Conservation (phyloP, 768 basidiomycete genomes). For the Amanita subjunquillea region DNA sequence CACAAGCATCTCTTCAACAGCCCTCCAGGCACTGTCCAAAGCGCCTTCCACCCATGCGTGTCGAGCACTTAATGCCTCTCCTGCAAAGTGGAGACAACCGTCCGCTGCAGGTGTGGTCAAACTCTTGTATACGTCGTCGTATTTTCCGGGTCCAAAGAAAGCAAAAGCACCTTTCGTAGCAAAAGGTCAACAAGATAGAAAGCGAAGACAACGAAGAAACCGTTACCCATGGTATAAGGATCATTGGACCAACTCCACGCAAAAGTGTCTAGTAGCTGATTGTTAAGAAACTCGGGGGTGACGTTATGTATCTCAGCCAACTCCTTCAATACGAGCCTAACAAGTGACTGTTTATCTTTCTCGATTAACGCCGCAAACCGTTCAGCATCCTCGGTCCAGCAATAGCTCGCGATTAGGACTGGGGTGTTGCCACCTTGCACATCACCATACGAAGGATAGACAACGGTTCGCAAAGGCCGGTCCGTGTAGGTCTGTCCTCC, state of each 20-base stretch:
- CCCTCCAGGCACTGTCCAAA: conserved; percentile 13
- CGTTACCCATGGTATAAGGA: not conserved
- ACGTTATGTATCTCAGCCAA: not conserved
- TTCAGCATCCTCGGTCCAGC: not conserved
- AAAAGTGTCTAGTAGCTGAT: not conserved
- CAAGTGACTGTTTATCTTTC: not conserved
- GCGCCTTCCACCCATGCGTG: conserved; percentile 20
- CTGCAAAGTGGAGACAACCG: conserved; percentile 22
- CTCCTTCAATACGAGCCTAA: not conserved
- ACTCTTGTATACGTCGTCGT: conserved; percentile 15
- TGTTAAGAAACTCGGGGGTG: not conserved
- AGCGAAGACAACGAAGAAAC: too few species aligned
- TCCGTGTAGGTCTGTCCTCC: conserved; percentile 26
- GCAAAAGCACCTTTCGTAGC: conserved; percentile 19
- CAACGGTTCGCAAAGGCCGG: conserved; percentile 18
- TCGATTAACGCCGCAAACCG: not conserved
- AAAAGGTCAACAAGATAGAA: not conserved
- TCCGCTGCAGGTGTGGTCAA: conserved; percentile 12
- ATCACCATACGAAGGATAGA: conserved; percentile 28
- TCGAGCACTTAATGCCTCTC: conserved; percentile 22
- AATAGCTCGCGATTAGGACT: not conserved
- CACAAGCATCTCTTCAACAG: conserved; percentile 9
- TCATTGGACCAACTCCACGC: not conserved
- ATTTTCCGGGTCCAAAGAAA: conserved; percentile 26
- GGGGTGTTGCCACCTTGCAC: not conserved